Evolutionary conservation across 495 filamentous ascomycete genomes (phyloP), one percentile per base, ranked within the genome.

Genomic region (Penicillium ochrochloron): DNA sequence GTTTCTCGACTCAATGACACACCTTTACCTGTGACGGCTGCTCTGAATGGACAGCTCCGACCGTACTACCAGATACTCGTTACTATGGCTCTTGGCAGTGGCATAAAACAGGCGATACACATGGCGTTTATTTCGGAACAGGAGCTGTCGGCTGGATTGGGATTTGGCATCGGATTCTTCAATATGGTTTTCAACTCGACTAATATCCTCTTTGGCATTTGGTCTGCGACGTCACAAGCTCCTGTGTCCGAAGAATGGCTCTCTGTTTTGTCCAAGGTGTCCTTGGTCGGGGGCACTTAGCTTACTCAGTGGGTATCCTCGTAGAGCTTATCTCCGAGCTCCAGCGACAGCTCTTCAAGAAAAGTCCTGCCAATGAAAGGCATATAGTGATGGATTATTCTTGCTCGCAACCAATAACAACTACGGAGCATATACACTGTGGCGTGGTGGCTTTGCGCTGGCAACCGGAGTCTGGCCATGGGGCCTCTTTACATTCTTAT

Each of bases 41-140:
- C 73, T 79, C 31, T 37, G 6, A 37, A 37, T 37, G 35, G 35
- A 37, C 78, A 76, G 34, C 78, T 91, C 37, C 82, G 80, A 60
- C 81, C 81, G 46, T 86, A 90, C 69, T 85, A 86, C 72, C 71
- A 76, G 65, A 84, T 89, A 62, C 79, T 91, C 15, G 80, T 78
- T 41, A 73, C 84, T 19, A 83, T 90, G 76, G 75, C 82, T 5
- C 67, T 77, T 23, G 84, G 81, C 27, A 74, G 71, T 57, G 70
- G 75, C 58, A 48, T 82, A 44, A 88, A 88, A 72, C 84, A 88
- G 27, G 76, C 82, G 61, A 79, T 78, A 70, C 80, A 78, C 75
- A 68, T 78, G 3, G 34, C 76, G 2, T 61, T 57, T 48, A 70
- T 83, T 17, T 74, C 72, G 5, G 66, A 78, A 37, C 80, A 86